Percentiles rank a stretch among this genome's conserved stretches.
These are phyloP conservation scores for Fusarium nodosum DNA, from an alignment of 2,329 filamentous ascomycete genomes.

Conservation along the genomic window DNA sequence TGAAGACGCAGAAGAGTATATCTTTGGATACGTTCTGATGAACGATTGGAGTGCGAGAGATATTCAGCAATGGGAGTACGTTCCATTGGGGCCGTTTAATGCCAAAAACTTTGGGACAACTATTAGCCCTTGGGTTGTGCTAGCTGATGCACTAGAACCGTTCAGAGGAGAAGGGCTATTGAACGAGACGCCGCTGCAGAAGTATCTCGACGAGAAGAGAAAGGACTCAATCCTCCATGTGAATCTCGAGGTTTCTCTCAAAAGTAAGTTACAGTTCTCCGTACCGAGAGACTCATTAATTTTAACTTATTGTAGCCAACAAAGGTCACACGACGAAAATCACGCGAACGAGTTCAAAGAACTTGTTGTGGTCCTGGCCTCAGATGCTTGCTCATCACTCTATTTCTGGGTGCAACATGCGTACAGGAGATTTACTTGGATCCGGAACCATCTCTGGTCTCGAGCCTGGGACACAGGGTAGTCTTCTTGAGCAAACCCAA, in stretches of 20 bases:
- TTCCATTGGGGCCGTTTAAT: constrained; percentile 72
- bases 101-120: constrained; percentile 72
- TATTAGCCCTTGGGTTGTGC: constrained; percentile 73
- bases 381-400: constrained; percentile 89
- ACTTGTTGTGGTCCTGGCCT: constrained; percentile 82
- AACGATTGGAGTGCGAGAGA: constrained; percentile 76
- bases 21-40: constrained; percentile 78
- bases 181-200: constrained; percentile 52
- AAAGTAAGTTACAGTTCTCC: constrained; percentile 49
- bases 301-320: constrained; percentile 48
- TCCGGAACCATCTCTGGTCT: constrained; percentile 82
- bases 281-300: neutral
- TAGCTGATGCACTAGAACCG: constrained; percentile 67
- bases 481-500: constrained; percentile 78
- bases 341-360: constrained; percentile 53
- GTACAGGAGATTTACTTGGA: constrained; percentile 80
- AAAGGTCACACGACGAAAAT: constrained; percentile 50
- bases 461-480: constrained; percentile 73
- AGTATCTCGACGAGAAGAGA: constrained; percentile 68
- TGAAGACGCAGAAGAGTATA: constrained; percentile 72
- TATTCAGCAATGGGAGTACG: constrained; percentile 73
- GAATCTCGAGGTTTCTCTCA: constrained; percentile 57
- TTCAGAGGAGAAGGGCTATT: constrained; percentile 44
- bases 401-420: constrained; percentile 80
- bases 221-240: constrained; percentile 56